phyloP scores from a whole-genome alignment of 169 alveolate genomes.

The Fabrea salina region DNA sequence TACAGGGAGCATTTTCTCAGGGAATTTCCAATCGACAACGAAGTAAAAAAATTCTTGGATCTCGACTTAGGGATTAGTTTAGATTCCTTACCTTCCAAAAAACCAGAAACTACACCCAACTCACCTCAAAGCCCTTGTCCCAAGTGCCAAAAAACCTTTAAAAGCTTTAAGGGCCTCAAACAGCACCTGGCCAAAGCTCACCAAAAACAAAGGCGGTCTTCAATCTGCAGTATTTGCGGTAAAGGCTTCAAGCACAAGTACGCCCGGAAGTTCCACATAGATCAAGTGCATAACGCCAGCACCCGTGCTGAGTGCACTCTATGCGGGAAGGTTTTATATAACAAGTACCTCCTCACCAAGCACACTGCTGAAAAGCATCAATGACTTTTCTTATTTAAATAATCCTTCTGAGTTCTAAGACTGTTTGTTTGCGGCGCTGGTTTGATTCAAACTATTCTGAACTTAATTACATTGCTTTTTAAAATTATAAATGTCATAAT shows the following conservation, averaged over 20 bases:
- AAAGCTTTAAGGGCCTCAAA: constrained; percentile 1
- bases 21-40: neutral
- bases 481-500: too few relatives aligned
- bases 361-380: neutral
- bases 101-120: too few relatives aligned
- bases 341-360: neutral
- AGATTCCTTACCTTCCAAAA: too few relatives aligned
- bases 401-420: too few relatives aligned
- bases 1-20: too few relatives aligned
- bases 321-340: constrained; percentile 21
- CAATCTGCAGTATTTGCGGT: neutral
- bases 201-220: neutral
- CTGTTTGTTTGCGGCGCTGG: too few relatives aligned
- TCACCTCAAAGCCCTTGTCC: neutral
- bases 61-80: neutral
- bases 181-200: constrained; percentile 29
- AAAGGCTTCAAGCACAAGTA: constrained; percentile 5
- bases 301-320: constrained; percentile 5
- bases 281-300: constrained; percentile 13
- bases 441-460: too few relatives aligned
- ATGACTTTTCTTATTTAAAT: too few relatives aligned
- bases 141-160: neutral
- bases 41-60: neutral
- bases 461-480: too few relatives aligned
- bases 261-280: constrained; percentile 23